Percentiles rank a stretch among this genome's conserved stretches.
These are phyloP conservation scores for Trichoderma guizhouense DNA, from an alignment of 2,329 filamentous ascomycete genomes.

Conservation along the genomic window DNA sequence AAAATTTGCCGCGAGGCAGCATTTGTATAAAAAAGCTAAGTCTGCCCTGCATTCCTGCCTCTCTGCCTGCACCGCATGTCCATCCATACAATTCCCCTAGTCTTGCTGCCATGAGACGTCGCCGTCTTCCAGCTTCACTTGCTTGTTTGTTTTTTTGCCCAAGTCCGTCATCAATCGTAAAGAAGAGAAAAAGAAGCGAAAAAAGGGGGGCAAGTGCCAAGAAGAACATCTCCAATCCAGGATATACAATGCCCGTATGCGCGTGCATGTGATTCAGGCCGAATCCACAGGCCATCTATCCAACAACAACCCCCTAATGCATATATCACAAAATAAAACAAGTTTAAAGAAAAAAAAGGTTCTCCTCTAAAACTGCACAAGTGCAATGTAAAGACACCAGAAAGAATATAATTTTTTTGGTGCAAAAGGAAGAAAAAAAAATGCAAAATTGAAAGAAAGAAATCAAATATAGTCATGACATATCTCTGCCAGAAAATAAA, in stretches of 20 bases:
- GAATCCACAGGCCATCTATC: neutral
- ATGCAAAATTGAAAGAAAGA: neutral
- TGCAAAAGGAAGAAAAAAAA: neutral
- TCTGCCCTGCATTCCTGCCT: constrained; percentile 12
- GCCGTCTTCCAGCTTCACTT: neutral
- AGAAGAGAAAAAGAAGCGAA: neutral
- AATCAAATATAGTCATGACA: neutral
- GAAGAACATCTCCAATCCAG: neutral
- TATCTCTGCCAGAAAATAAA: neutral
- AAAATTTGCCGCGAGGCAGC: constrained; percentile 48
- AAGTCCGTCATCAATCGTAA: constrained; percentile 20
- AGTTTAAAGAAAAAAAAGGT: neutral
- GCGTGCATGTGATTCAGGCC: neutral
- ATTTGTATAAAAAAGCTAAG: constrained; percentile 37
- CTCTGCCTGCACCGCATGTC: neutral
- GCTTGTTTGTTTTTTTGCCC: neutral
- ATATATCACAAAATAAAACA: neutral
- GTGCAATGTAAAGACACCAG: neutral
- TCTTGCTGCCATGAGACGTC: neutral
- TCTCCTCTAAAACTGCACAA: neutral
- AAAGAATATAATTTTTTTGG: neutral
- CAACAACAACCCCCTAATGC: neutral
- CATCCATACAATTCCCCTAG: neutral
- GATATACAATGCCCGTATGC: neutral
- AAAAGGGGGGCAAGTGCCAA: neutral